Conservation (phyloP, 2,329 filamentous ascomycete genomes). For the Talaromyces atroroseus region DNA sequence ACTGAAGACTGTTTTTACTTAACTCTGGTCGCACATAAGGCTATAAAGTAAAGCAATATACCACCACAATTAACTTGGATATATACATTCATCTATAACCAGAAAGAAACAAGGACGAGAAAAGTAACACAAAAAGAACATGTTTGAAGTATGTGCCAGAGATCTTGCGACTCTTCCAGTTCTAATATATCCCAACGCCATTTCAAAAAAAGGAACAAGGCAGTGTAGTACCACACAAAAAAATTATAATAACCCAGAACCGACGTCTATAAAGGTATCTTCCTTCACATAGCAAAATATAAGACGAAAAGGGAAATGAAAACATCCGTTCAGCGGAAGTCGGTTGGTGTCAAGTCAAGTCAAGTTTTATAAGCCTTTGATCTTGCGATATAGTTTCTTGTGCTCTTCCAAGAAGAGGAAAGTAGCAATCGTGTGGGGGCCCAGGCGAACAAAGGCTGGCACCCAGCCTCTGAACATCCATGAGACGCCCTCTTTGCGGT, state of each 20-base stretch:
- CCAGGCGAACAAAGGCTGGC: conserved; percentile 60
- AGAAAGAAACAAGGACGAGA: neutral
- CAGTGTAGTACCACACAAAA: neutral
- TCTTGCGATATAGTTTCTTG: conserved; percentile 55
- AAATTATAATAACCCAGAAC: neutral
- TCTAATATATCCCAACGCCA: conserved; percentile 8
- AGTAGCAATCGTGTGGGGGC: conserved; percentile 61
- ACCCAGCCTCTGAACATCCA: conserved; percentile 66
- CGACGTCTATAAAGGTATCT: neutral
- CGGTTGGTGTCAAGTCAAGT: neutral
- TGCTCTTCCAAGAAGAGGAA: conserved; percentile 64
- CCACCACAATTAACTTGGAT: neutral
- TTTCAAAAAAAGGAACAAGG: neutral
- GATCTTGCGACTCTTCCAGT: neutral
- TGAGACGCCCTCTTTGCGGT: conserved; percentile 51
- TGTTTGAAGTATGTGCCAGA: neutral
- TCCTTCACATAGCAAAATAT: neutral
- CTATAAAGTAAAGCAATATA: neutral
- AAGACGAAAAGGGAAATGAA: neutral
- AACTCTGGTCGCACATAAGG: neutral
- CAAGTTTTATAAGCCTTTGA: conserved; percentile 24
- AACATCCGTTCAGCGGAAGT: neutral
- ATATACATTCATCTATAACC: neutral
- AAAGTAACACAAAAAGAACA: neutral
- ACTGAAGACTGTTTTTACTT: neutral